Base-by-base conservation (phyloP, 805 yeast species). In the Yarrowia sp. region DNA sequence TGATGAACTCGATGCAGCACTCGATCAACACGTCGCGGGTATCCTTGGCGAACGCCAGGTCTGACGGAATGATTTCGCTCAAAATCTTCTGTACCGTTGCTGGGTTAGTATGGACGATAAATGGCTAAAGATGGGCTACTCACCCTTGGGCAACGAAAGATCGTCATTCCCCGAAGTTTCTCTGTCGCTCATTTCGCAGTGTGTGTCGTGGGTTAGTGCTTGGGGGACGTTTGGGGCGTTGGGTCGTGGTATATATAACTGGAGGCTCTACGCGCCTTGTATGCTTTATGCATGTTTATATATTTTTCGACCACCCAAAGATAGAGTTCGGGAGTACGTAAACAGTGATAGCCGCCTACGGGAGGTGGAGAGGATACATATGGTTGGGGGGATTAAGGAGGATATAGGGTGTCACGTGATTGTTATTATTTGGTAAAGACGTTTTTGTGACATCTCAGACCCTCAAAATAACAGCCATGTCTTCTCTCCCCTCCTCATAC, bases 41-140 rank as follows among this genome's bases (percentile, higher is more conserved):
- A 72, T 95, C 98, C 73, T 93, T 90, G 49, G 97, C 87, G 73
- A 94, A 92, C 8, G 93, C 87, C 69, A 91, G 83, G 75, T 93
- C 98, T n/a, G 86, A 80, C 16, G 97, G 97, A 40, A 94, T 82
- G 42, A 95, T 90, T 75, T 95, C 99, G 3, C 92, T 84, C 19
- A 95, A 89, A 61, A 95, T 92, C 78, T 95, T 95, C 77, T 94
- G 98, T 1, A 95, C 98, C 0, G 99, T 95, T 2, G 99, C 99
- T 63, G 67, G n/a, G 67, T 63, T 63, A 63, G 56, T 55, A 3
- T 38, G 41, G 22, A 8, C 11, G 26, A 7, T 3, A 26, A 14
- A 1, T 2, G 10, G 14, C 16, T n/a, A 22, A 45, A 15, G 19
- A 0, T 14, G 11, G 8, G 5, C 2, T 48, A 63, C 67, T 48